Evolutionary conservation across 257 asterid genomes (phyloP), one percentile per base, ranked within the genome.

Genomic region (Osmanthus fragrans): DNA sequence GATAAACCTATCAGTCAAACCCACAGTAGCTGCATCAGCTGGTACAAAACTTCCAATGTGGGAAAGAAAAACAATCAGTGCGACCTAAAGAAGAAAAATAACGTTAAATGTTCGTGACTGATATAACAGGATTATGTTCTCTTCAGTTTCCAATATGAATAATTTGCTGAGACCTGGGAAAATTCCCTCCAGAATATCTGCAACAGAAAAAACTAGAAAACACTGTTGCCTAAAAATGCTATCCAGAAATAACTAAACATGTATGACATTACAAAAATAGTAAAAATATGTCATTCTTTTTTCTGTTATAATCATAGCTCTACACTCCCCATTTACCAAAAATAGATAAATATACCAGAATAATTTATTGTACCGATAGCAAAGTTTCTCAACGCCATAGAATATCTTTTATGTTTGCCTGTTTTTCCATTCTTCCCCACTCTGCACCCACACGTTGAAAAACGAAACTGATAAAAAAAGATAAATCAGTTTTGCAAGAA

Each of bases 11-110:
- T 95, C 99, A 27, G 99, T 95, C 87, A 95, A 83, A 73, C 98
- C 99, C 87, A 95, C 98, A 47, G 85, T 87, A 69, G 99, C 99
- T 79, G 96, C 89, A 87, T 95, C 99, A 70, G 99, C 99, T 56
- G 99, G 98, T 79, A 95, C 97, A 84, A 87, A 95, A 87, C 99
- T 91, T 86, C 98, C 98, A 77, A 95, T 83, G 79, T 93, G 99
- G 63, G 99, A 90, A 82, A 95, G 98, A 80, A 93, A 95, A 79
- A 95, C 99, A 82, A 95, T 93, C 88, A 95, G 82, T 2, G 99
- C 99, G 19, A 93, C 99, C 99, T 95, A 89, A 85, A 83, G 76
- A 40, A 51, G 60, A 85, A 37, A 75, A 70, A 40, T 71, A 67
- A 75, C 19, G 23, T 63, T 63, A 81, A 73, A 49, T 73, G 58